These are phyloP conservation scores for Phytophthora melonis DNA, from an alignment of 352 stramenopile genomes.

Conservation along the genomic window DNA sequence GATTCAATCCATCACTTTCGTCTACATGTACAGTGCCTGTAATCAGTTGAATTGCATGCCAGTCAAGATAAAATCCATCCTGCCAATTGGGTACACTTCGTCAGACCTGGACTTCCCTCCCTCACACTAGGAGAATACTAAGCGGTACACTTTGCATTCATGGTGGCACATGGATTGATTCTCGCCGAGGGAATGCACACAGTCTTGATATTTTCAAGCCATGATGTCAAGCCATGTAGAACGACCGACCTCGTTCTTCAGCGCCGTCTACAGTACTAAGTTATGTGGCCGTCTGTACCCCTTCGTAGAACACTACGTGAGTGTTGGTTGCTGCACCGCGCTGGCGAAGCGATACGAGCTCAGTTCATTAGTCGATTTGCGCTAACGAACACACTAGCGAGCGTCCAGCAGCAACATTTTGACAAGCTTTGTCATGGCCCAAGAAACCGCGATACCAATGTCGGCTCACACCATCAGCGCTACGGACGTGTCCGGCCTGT, in stretches of 20 bases:
- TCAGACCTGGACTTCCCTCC: background rate
- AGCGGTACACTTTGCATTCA: slow-evolving; percentile 4
- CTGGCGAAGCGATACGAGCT: slow-evolving; percentile 1
- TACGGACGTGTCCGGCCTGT: slow-evolving; percentile 38
- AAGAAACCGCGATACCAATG: slow-evolving; percentile 28
- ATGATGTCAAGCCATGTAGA: slow-evolving; percentile 21
- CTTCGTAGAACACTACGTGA: slow-evolving; percentile 20
- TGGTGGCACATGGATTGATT: slow-evolving; percentile 21
- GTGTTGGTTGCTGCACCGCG: slow-evolving; percentile 34
- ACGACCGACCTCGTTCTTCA: background rate
- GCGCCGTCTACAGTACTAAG: background rate
- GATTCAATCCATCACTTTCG: slow-evolving; percentile 15
- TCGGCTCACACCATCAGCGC: slow-evolving; percentile 35
- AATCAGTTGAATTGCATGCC: background rate
- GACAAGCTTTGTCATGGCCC: slow-evolving; percentile 23
- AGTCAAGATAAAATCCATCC: slow-evolving; percentile 26
- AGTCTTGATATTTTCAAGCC: slow-evolving; percentile 42
- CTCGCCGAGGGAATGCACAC: slow-evolving; percentile 6
- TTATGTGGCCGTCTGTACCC: slow-evolving; percentile 4
- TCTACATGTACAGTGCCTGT: slow-evolving; percentile 13
- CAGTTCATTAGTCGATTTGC: slow-evolving; percentile 36
- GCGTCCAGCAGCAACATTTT: background rate
- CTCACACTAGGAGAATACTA: background rate
- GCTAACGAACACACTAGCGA: slow-evolving; percentile 10
- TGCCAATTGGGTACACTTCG: slow-evolving; percentile 31